These are phyloP conservation scores for Lumnitzera racemosa DNA, from an alignment of 345 rosid genomes.

Conservation along the genomic window DNA sequence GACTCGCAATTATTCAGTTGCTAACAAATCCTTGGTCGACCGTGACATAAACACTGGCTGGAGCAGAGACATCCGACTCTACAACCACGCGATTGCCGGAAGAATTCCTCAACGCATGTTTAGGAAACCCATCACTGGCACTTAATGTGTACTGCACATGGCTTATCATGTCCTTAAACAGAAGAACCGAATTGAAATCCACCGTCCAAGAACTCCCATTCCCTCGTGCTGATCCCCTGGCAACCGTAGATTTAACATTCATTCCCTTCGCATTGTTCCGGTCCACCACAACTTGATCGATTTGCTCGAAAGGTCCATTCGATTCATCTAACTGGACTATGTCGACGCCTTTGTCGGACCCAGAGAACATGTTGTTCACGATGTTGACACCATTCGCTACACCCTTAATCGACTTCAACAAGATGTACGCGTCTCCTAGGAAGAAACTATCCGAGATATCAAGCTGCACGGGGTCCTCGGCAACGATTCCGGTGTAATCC, in stretches of 20 bases:
- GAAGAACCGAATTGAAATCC: constrained; percentile 46
- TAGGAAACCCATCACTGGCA: constrained; percentile 35
- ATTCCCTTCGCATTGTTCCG: constrained; percentile 71
- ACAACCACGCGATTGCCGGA: constrained; percentile 54
- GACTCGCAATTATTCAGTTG: too few species aligned
- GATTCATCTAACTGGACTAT: constrained; percentile 65
- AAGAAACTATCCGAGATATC: constrained; percentile 55
- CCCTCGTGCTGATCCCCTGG: constrained; percentile 38
- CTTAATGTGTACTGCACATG: constrained; percentile 69
- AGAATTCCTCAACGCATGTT: constrained; percentile 47
- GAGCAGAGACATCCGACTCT: constrained; percentile 41
- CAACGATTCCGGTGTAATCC: constrained; percentile 78
- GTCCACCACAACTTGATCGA: constrained; percentile 64
- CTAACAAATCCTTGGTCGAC: constrained; percentile 41
- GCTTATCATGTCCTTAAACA: constrained; percentile 60
- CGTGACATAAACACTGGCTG: constrained; percentile 46
- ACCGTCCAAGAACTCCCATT: constrained; percentile 67
- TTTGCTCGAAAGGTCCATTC: constrained; percentile 28
- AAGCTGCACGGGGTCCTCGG: constrained; percentile 83
- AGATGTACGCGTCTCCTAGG: constrained; percentile 54
- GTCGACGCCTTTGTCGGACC: constrained; percentile 40
- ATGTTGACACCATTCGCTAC: constrained; percentile 48
- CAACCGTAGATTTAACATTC: constrained; percentile 54
- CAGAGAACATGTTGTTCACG: constrained; percentile 81
- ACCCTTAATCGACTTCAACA: constrained; percentile 57